Evolutionary conservation across 805 yeast genomes (phyloP).

Genomic region (Suhomyces vadensis): DNA sequence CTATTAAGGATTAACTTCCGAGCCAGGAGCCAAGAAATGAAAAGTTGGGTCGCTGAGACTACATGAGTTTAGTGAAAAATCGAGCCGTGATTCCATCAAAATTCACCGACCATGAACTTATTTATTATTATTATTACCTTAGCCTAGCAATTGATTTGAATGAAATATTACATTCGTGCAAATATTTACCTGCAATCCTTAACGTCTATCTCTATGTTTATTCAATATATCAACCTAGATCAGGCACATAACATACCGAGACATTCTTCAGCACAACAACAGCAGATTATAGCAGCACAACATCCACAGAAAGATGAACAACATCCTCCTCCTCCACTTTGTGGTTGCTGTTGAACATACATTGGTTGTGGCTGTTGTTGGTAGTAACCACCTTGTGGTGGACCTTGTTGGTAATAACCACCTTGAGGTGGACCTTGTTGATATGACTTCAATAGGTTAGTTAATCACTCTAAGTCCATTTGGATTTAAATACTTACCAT

Average conservation of each 20-base stretch:
- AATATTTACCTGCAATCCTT: too few species aligned
- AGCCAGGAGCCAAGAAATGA: too few species aligned
- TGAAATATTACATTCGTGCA: background rate
- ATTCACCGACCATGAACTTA: background rate
- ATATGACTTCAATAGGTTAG: constrained; percentile 14
- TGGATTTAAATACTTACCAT: background rate
- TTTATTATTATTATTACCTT: too few species aligned
- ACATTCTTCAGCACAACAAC: constrained; percentile 21
- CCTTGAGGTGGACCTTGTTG: constrained; percentile 24
- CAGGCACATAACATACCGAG: constrained; percentile 11
- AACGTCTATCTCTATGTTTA: too few species aligned
- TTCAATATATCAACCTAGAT: too few species aligned
- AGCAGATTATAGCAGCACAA: constrained; percentile 17
- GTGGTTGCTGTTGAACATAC: constrained; percentile 31
- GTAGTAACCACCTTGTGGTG: constrained; percentile 28
- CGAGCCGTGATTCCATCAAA: constrained; percentile 1
- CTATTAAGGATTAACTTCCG: too few species aligned
- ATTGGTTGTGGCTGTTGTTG: constrained; percentile 37
- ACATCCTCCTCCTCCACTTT: constrained; percentile 19
- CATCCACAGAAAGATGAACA: constrained; percentile 21
- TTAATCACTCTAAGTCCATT: background rate
- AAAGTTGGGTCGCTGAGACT: background rate
- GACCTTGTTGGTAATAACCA: constrained; percentile 29
- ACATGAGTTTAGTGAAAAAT: background rate
- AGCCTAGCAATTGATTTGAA: background rate